These are phyloP conservation scores for Volvox carteri DNA, from an alignment of 163 green algal species.

Conservation along the genomic window DNA sequence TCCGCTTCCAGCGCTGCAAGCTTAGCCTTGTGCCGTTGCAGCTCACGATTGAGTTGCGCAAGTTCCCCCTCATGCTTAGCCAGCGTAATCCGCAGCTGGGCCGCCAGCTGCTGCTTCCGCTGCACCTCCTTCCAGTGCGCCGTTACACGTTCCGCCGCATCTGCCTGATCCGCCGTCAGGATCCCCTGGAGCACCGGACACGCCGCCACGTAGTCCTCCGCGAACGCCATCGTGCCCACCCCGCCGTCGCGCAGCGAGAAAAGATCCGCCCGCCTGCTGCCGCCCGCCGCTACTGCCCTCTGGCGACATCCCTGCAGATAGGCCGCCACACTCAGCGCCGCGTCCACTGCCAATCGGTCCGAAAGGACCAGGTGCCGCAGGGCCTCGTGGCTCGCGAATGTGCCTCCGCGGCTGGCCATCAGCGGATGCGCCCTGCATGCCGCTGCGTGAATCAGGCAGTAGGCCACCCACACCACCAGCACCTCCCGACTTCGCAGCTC, in stretches of 20 bases:
- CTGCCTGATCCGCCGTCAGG: conserved; percentile 33
- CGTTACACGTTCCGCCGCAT: conserved; percentile 3
- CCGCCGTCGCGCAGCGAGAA: conserved; percentile 60
- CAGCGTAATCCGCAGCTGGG: neutral
- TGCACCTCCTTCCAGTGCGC: conserved; percentile 62
- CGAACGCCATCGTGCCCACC: conserved; percentile 54
- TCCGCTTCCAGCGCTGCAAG: no score
- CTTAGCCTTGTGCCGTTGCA: no score
- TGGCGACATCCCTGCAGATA: conserved; percentile 59
- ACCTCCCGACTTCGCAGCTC: conserved; percentile 69
- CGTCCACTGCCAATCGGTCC: conserved; percentile 60
- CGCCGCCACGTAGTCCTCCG: conserved; percentile 25
- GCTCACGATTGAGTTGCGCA: no score
- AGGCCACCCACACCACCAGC: conserved; percentile 64
- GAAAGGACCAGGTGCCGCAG: conserved; percentile 71
- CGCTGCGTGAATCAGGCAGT: conserved; percentile 58
- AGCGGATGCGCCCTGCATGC: conserved; percentile 12
- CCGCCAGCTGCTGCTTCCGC: conserved; percentile 57
- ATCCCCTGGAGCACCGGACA: neutral
- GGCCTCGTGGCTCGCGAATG: conserved; percentile 49
- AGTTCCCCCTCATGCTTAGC: neutral
- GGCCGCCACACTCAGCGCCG: conserved; percentile 55
- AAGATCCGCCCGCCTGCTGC: no score
- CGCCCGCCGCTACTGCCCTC: no score
- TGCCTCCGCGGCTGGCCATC: conserved; percentile 53